Percentiles rank a stretch among this genome's conserved stretches.
Conservation (phyloP, 306 rosid genomes). For the Sicyos baderoa region DNA sequence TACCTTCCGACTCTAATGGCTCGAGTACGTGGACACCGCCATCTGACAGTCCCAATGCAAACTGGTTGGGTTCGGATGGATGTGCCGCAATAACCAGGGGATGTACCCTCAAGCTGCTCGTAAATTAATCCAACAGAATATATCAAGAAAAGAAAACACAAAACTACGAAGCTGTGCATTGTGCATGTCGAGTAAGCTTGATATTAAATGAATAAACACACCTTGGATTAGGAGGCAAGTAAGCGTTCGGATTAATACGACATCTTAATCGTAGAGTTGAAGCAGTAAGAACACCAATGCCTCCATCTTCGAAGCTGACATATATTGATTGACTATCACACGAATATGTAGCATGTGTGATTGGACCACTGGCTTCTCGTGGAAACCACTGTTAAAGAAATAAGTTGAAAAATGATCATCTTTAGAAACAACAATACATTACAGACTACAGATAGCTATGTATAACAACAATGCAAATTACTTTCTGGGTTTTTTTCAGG, state of each 20-base stretch:
- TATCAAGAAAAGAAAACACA: neutral
- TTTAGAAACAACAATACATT: neutral
- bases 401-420: conserved; percentile 8
- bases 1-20: conserved; percentile 88
- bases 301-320: conserved; percentile 92
- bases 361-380: conserved; percentile 80
- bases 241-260: conserved; percentile 69
- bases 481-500: too few relatives aligned
- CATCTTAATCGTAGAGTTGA: conserved; percentile 77
- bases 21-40: conserved; percentile 94
- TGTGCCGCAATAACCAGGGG: conserved; percentile 96
- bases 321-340: conserved; percentile 86
- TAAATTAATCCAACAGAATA: conserved; percentile 3
- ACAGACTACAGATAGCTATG: neutral
- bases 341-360: conserved; percentile 91
- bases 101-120: conserved; percentile 59
- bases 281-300: conserved; percentile 82
- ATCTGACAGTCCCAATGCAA: conserved; percentile 86
- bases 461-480: too few relatives aligned
- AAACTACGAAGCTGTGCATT: neutral
- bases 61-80: conserved; percentile 87
- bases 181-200: neutral
- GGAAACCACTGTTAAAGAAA: conserved; percentile 48
- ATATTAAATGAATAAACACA: conserved; percentile 23
- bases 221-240: conserved; percentile 69